Evolutionary conservation across 208 protist genomes (phyloP).

Genomic region (Trypanosoma platydactyli): DNA sequence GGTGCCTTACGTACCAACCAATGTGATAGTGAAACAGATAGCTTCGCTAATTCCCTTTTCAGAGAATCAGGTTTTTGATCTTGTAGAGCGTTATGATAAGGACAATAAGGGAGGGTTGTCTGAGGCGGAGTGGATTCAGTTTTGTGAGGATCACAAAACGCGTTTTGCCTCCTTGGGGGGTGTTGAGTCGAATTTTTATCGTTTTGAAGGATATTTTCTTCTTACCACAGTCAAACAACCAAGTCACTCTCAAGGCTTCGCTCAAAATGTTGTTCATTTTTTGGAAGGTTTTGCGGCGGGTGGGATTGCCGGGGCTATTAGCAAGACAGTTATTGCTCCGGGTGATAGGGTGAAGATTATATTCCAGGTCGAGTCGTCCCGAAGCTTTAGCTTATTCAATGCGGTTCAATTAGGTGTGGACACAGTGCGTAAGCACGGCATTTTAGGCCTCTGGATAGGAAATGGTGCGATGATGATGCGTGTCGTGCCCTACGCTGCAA

Average conservation of each 20-base stretch:
- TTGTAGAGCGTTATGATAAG: conserved; percentile 62
- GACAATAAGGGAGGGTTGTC: conserved; percentile 55
- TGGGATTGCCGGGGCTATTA: conserved; percentile 92
- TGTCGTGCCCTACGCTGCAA: conserved; percentile 94
- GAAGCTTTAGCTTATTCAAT: conserved; percentile 62
- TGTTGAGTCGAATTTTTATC: conserved; percentile 58
- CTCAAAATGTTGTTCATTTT: conserved; percentile 60
- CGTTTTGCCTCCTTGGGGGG: conserved; percentile 55
- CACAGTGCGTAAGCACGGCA: conserved; percentile 85
- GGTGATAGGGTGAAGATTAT: conserved; percentile 95
- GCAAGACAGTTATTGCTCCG: conserved; percentile 93
- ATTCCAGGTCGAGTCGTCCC: conserved; percentile 89
- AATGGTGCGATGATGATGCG: conserved; percentile 95
- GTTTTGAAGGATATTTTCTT: conserved; percentile 66
- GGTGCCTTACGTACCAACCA: conserved; percentile 44
- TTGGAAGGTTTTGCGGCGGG: conserved; percentile 92
- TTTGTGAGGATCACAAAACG: conserved; percentile 70
- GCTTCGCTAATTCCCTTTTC: conserved; percentile 45
- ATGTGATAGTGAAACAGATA: conserved; percentile 58
- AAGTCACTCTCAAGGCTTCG: conserved; percentile 15
- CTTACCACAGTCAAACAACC: conserved; percentile 16
- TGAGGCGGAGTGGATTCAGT: conserved; percentile 65
- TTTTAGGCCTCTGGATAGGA: conserved; percentile 91
- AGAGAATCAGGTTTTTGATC: conserved; percentile 38
- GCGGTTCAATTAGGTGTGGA: conserved; percentile 59